Evolutionary conservation across 2,329 filamentous ascomycete species (phyloP).

Genomic region (Trichoderma breve): DNA sequence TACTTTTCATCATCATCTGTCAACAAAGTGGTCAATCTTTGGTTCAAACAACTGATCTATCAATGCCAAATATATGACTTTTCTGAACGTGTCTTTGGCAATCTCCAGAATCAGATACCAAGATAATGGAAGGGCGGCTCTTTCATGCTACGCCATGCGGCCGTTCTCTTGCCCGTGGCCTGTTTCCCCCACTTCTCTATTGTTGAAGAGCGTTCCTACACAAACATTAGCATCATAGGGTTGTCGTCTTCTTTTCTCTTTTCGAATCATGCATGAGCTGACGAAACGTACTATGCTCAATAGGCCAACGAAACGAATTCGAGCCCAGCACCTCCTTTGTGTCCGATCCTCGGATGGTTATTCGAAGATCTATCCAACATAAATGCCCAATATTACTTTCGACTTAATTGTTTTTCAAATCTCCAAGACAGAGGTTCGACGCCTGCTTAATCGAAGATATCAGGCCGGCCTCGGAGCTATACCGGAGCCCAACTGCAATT

Average conservation of each 20-base stretch:
- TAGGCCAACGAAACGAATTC: neutral
- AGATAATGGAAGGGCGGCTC: neutral
- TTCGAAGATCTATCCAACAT: neutral
- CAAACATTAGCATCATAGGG: neutral
- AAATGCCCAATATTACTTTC: neutral
- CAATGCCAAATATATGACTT: neutral
- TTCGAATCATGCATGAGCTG: neutral
- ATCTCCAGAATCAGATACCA: neutral
- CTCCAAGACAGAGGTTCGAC: neutral
- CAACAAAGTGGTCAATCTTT: neutral
- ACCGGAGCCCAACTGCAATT: neutral
- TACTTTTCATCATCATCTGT: neutral
- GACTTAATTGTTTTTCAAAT: neutral
- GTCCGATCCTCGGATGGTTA: neutral
- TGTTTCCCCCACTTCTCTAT: neutral
- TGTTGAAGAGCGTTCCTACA: neutral
- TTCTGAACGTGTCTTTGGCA: neutral
- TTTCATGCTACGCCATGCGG: too few species aligned
- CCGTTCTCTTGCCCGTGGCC: neutral
- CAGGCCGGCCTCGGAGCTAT: neutral
- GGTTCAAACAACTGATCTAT: neutral
- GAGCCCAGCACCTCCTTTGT: neutral
- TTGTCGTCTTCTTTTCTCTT: too few species aligned
- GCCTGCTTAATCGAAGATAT: neutral
- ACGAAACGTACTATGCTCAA: neutral